These are phyloP conservation scores for Umbelopsis sp. DNA, from an alignment of 192 early-diverging fungal genomes.

Conservation along the genomic window DNA sequence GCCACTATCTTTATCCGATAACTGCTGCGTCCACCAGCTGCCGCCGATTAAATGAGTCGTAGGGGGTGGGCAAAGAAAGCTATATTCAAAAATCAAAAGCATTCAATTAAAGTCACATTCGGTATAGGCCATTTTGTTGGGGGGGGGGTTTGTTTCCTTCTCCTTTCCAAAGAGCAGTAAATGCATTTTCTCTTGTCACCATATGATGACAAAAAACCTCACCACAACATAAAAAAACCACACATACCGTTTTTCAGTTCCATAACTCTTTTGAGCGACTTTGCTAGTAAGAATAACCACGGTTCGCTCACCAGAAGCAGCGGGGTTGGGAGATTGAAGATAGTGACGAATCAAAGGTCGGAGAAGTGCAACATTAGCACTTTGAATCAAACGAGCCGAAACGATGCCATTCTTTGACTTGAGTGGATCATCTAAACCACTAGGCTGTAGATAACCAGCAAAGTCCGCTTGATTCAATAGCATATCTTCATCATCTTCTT, in stretches of 20 bases:
- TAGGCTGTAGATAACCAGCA: slow-evolving; percentile 14
- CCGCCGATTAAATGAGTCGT: slow-evolving; percentile 77
- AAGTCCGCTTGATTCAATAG: slow-evolving; percentile 13
- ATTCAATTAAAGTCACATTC: too few species aligned
- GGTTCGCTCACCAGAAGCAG: slow-evolving; percentile 55
- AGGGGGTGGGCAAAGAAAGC: slow-evolving; percentile 83
- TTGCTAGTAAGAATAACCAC: slow-evolving; percentile 82
- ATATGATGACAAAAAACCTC: too few species aligned
- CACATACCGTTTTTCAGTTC: slow-evolving; percentile 81
- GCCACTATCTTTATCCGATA: neutral
- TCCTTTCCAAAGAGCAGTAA: too few species aligned
- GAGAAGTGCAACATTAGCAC: slow-evolving; percentile 14
- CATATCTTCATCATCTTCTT: slow-evolving; percentile 20
- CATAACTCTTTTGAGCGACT: slow-evolving; percentile 93
- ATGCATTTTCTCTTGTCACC: too few species aligned
- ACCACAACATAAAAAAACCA: neutral
- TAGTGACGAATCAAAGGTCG: slow-evolving; percentile 52
- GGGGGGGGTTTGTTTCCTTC: too few species aligned
- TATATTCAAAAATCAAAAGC: slow-evolving; percentile 13
- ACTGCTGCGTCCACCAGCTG: slow-evolving; percentile 64
- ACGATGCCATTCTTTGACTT: slow-evolving; percentile 4
- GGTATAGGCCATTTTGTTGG: neutral
- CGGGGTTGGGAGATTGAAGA: slow-evolving; percentile 43
- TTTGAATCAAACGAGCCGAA: slow-evolving; percentile 19
- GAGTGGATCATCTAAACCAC: neutral